A percentile compares a stretch with the other conserved stretches of the same genome.
Evolutionary conservation across 1,284 basidiomycete genomes (phyloP).

Genomic region (Sporisorium iseilematis-ciliati): DNA sequence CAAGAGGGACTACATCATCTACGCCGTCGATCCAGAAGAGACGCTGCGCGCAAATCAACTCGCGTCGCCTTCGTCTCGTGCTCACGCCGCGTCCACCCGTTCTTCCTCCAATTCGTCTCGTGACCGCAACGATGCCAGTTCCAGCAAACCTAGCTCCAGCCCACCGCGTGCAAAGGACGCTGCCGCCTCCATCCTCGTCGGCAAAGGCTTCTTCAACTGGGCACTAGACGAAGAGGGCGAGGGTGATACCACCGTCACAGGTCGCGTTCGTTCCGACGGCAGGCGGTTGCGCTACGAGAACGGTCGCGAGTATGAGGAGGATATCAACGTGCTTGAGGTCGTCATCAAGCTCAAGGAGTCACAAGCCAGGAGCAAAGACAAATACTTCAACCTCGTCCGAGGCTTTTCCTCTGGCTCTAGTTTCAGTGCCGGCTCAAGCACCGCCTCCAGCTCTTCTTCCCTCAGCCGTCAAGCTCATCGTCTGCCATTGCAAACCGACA

Average conservation of each 20-base stretch:
- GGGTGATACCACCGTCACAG: constrained; percentile 62
- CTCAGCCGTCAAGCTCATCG: constrained; percentile 12
- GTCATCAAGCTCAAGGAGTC: constrained; percentile 66
- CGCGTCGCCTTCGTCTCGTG: constrained; percentile 38
- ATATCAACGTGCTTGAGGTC: constrained; percentile 63
- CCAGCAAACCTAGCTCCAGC: constrained; percentile 36
- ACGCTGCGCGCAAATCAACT: constrained; percentile 50
- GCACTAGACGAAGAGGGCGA: constrained; percentile 64
- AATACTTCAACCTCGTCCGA: constrained; percentile 57
- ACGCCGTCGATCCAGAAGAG: constrained; percentile 68
- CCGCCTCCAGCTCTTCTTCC: constrained; percentile 10
- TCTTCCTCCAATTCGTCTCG: constrained; percentile 28
- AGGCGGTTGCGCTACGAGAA: constrained; percentile 54
- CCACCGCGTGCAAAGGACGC: constrained; percentile 33
- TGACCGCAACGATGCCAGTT: constrained; percentile 35
- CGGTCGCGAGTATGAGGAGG: constrained; percentile 54
- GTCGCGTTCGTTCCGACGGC: constrained; percentile 60
- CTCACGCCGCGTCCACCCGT: constrained; percentile 19
- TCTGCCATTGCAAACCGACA: constrained; percentile 8
- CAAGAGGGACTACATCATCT: constrained; percentile 65
- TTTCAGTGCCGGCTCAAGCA: constrained; percentile 30
- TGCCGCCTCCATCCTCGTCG: constrained; percentile 56
- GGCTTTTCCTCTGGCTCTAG: constrained; percentile 43
- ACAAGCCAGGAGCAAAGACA: constrained; percentile 57
- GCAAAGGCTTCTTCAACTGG: constrained; percentile 66